phyloP scores from a whole-genome alignment of 306 rosid species.

The Cyamopsis tetragonoloba region DNA sequence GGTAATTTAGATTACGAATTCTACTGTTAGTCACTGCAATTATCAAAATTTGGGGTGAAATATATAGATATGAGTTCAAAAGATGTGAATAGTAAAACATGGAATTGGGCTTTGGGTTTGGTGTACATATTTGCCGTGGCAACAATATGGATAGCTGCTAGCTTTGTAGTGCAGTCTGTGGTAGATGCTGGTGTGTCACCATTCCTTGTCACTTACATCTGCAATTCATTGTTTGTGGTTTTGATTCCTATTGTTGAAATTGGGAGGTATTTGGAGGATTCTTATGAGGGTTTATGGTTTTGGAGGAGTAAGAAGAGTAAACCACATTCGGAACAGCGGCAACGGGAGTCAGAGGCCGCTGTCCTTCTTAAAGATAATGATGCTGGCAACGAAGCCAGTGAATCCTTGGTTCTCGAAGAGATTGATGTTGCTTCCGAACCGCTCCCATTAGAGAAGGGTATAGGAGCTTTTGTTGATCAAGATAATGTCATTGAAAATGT shows the following conservation, averaged over 20 bases:
- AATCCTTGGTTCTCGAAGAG: slow-evolving; percentile 40
- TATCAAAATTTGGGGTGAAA: slow-evolving; percentile 15
- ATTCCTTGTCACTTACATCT: slow-evolving; percentile 79
- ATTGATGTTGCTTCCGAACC: slow-evolving; percentile 24
- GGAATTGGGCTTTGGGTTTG: slow-evolving; percentile 87
- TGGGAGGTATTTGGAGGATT: slow-evolving; percentile 71
- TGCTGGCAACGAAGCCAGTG: slow-evolving; percentile 10
- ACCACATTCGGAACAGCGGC: slow-evolving; percentile 15
- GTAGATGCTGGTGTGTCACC: slow-evolving; percentile 93
- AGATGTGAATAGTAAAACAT: slow-evolving; percentile 47
- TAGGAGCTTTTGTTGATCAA: slow-evolving; percentile 16
- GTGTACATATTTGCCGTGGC: slow-evolving; percentile 75
- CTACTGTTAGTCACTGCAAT: background rate
- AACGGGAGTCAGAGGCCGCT: slow-evolving; percentile 59
- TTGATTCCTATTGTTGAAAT: slow-evolving; percentile 84
- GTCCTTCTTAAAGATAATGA: slow-evolving; percentile 56
- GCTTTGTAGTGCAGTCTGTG: slow-evolving; percentile 95
- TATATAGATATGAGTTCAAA: slow-evolving; percentile 17
- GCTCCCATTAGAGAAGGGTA: background rate
- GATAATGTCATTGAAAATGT: slow-evolving; percentile 23
- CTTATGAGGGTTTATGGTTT: slow-evolving; percentile 47
- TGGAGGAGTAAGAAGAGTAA: slow-evolving; percentile 45
- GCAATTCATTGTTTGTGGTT: slow-evolving; percentile 88
- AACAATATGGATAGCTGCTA: slow-evolving; percentile 96
- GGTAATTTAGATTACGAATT: slow-evolving; percentile 25